phyloP scores from a whole-genome alignment of 108 stramenopile species.

The Nitzschia putrida region DNA sequence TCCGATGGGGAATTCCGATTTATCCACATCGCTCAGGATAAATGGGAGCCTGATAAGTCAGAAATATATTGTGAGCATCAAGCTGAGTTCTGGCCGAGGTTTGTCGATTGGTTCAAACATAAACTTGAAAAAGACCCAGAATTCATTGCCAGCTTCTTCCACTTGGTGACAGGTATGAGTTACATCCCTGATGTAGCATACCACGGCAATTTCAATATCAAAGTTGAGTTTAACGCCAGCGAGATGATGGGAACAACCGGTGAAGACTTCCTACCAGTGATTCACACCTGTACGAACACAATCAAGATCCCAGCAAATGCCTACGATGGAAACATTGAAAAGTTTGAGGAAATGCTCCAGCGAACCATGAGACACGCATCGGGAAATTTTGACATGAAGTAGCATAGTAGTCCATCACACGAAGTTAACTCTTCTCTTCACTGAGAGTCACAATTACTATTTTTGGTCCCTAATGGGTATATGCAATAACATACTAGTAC shows the following conservation, averaged over 20 bases:
- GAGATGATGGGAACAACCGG: background rate
- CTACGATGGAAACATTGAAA: conserved; percentile 1
- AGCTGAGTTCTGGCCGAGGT: background rate
- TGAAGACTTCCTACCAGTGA: background rate
- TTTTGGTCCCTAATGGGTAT: too few relatives aligned
- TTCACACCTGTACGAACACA: conserved; percentile 2
- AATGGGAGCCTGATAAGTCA: background rate
- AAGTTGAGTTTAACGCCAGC: background rate
- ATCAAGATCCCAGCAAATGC: conserved; percentile 6
- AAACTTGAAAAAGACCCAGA: background rate
- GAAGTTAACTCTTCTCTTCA: too few relatives aligned
- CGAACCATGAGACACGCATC: background rate
- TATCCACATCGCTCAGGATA: background rate
- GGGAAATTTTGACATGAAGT: background rate
- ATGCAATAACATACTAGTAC: too few relatives aligned
- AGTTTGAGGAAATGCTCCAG: background rate
- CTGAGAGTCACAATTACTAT: too few relatives aligned
- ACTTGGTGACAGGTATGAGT: background rate
- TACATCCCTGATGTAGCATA: background rate
- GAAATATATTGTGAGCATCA: background rate
- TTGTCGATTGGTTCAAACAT: background rate
- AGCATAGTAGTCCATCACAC: too few relatives aligned
- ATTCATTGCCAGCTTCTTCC: conserved; percentile 4
- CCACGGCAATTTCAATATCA: background rate
- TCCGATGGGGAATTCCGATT: background rate